Base-by-base conservation (phyloP, 495 filamentous ascomycete genomes). In the Tirmania nivea region DNA sequence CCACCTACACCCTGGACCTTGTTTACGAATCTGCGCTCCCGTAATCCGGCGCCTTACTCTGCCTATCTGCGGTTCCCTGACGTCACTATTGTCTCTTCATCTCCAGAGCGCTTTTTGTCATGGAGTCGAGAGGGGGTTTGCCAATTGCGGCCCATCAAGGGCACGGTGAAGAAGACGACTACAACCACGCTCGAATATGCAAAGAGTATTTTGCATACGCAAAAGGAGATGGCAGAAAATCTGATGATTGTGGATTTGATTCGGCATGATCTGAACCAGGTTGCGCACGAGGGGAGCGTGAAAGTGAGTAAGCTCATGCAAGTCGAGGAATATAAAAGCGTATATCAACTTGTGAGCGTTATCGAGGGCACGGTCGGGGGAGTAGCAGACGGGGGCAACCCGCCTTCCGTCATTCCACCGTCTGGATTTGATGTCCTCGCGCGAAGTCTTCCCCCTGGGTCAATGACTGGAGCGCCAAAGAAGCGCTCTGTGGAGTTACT, bases 231-330 rank as follows among this genome's bases (percentile, higher is more conserved):
- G 60, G 88, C 90, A 11, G 90, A 97, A 68, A 95, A 95, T 61
- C 75, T 97, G 8, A 97, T 97, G 90, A 95, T 97, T 56, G 86
- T 94, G 1, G 90, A 95, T 68, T 71, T 97, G 7, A 86, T 94
- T 34, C 75, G 89, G 0, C 89, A 95, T 63, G 90, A 97, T 66
- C 71, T 97, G 19, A 83, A 89, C 65, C 76, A 78, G 36, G 78
- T 93, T 35, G 81, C 79, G 53, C 81, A 82, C 6, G 71, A 79
- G 4, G 81, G 79, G 0, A 73, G 77, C 52, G 84, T 94, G 0
- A 64, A 67, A 4, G 76, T 80, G 9, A 63, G 67, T 0, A 76
- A 86, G 51, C 71, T 95, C 10, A 79, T 94, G 62, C 71, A 75
- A 36, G 83, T 95, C 6, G 90, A 94, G 65, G 89, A 94, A 59